These are phyloP conservation scores for Chromosphaera perkinsii DNA, from an alignment of 208 protist species.

Conservation along the genomic window DNA sequence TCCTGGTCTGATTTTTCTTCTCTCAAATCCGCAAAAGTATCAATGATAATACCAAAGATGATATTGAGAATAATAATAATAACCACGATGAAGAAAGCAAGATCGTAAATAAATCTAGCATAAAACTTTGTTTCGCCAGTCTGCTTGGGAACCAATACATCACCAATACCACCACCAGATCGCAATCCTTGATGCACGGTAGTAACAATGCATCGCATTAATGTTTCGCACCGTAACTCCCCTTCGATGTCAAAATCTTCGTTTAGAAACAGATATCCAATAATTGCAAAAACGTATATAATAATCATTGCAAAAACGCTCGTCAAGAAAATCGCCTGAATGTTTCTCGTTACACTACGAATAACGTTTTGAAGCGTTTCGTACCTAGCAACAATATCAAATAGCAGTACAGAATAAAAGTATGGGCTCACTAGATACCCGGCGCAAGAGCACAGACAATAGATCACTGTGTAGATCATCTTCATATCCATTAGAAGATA, in stretches of 20 bases:
- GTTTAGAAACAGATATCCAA: no score
- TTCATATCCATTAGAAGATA: no score
- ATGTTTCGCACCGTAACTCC: slow-evolving; percentile 4
- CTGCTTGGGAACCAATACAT: slow-evolving; percentile 11
- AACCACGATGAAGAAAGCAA: slow-evolving; percentile 77
- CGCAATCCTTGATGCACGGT: slow-evolving; percentile 14
- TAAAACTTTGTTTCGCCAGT: neutral
- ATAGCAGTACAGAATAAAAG: slow-evolving; percentile 20
- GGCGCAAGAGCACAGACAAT: neutral
- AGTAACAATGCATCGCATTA: slow-evolving; percentile 24
- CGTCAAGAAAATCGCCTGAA: slow-evolving; percentile 19
- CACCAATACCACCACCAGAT: slow-evolving; percentile 30
- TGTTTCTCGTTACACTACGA: slow-evolving; percentile 25
- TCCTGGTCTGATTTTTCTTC: slow-evolving; percentile 70
- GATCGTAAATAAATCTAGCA: slow-evolving; percentile 60
- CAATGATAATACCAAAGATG: slow-evolving; percentile 79
- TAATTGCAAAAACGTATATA: slow-evolving; percentile 27
- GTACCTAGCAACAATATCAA: slow-evolving; percentile 32
- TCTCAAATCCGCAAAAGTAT: slow-evolving; percentile 43
- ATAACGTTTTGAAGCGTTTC: slow-evolving; percentile 34
- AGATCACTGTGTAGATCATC: slow-evolving; percentile 17
- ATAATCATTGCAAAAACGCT: slow-evolving; percentile 24
- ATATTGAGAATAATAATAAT: slow-evolving; percentile 80
- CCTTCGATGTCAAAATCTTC: no score
- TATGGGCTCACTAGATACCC: slow-evolving; percentile 10